Percentiles rank a stretch among this genome's conserved stretches.
Evolutionary conservation across 2,329 filamentous ascomycete genomes (phyloP).

Genomic region (Diplodia intermedia): DNA sequence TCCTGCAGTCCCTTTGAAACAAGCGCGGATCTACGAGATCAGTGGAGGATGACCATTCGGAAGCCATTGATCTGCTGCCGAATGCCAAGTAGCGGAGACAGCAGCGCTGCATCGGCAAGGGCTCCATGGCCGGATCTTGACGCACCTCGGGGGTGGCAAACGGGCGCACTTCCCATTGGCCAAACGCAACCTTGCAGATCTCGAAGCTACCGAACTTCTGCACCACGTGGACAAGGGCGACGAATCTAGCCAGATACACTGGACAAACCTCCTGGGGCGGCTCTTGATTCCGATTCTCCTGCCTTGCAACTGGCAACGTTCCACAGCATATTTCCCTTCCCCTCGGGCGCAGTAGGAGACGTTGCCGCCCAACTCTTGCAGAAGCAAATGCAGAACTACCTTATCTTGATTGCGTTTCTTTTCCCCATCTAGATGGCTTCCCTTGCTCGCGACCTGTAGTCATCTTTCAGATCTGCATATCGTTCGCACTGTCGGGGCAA

Average conservation of each 20-base stretch:
- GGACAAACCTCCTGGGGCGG: background rate
- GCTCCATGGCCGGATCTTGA: background rate
- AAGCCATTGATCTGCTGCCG: background rate
- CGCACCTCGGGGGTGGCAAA: background rate
- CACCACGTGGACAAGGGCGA: background rate
- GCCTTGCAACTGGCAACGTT: background rate
- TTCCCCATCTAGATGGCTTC: background rate
- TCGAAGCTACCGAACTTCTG: background rate
- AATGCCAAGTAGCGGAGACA: background rate
- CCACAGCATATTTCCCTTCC: background rate
- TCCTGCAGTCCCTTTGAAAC: constrained; percentile 1
- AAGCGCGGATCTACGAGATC: constrained; percentile 3
- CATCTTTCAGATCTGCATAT: background rate
- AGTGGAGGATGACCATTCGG: background rate
- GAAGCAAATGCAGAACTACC: background rate
- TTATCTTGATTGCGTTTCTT: background rate
- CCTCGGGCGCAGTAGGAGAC: background rate
- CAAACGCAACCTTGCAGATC: background rate
- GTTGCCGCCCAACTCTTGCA: background rate
- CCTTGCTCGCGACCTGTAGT: background rate
- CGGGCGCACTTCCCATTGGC: constrained; percentile 3
- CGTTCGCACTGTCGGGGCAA: background rate
- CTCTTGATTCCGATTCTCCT: constrained; percentile 7
- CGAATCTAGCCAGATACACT: too few species aligned
- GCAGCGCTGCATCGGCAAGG: background rate